Evolutionary conservation across 2,329 filamentous ascomycete species (phyloP), one percentile per base, ranked within the genome.

Genomic region (Pseudonectria foliicola): DNA sequence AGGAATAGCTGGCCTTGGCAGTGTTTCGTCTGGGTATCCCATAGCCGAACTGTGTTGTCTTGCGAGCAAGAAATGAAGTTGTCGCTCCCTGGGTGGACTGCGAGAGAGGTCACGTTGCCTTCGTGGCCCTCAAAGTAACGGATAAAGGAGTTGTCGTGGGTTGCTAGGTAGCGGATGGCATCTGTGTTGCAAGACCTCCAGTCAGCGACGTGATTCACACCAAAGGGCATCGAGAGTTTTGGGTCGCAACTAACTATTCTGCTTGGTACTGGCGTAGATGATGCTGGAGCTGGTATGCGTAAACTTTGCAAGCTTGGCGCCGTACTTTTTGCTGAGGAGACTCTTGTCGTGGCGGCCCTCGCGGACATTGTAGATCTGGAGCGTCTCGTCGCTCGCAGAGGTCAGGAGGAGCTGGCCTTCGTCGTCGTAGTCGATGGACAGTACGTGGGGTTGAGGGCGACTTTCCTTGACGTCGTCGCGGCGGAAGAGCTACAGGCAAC

Each of bases 341-440:
- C 82, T 82, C 65, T 96, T 96, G 30, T 87, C 85, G 49, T 88
- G 82, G 41, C 85, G 84, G 4, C 92, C 92, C 46, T 95, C 88
- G 53, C 84, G 85, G 44, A 94, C 82, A 53, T 92, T 94, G 67
- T 93, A 98, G 23, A 98, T 81, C 55, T 96, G 89, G 43, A 98
- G 85, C 4, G 86, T 93, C 59, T 95, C 89, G 61, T 98, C 92
- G 65, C 86, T 88, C 48, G 89, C 85, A 6, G 88, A 86, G 0
- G 89, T 85, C 62, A 98, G 87, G 40, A 93, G 75, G 32, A 90
- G 84, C 60, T 95, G 88, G 59, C 92, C 92, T 28, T 85, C 83
- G 64, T 96, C 89, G 61, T 96, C 89, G 57, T 95, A 98, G 66
- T 98, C 90, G 50, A 98, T 77, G 2, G 90, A 96, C 7, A 92